Evolutionary conservation across 345 rosid genomes (phyloP), one percentile per base, ranked within the genome.

Genomic region (Citrus mangshanensis): DNA sequence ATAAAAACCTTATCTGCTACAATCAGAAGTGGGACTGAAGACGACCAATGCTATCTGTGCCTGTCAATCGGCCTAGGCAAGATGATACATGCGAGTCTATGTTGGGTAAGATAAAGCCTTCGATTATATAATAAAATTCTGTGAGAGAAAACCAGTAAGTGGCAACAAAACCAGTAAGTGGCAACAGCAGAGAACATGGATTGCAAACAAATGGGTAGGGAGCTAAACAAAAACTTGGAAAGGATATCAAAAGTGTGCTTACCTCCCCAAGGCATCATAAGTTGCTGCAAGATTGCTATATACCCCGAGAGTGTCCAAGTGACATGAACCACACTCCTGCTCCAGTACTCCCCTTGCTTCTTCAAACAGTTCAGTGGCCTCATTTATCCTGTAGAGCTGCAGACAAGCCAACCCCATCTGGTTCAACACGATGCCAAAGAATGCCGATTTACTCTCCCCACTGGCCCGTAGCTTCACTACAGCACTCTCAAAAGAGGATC

Each of bases 231-330:
- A 10, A 81, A 56, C 77, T 63, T 14, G 25, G 32, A 37, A 46
- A 13, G 22, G 38, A 73, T 73, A 54, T 5, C 10, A n/a, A 35
- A 46, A 30, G 67, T 75, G 16, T 18, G 19, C 59, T 81, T 73
- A 85, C 90, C 90, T 86, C 68, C 92, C 90, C 86, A 87, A 84
- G 46, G 90, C 91, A 81, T 87, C 91, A 65, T 89, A 89, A 56
- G 91, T 89, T 55, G 92, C 91, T 3, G 91, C 89, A 64, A 89
- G 89, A 78, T 87, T 86, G 86, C 92, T 86, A 70, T 87, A 86
- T 19, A 89, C 88, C 25, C 92, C 92, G 22, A 89, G 87, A 30
- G 90, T 87, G 61, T 89, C 90, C 55, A 82, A 76, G 78, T 87
- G 88, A 76, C 80, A 86, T 35, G 89, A 81, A 22, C 92, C 90